These are phyloP conservation scores for Colletotrichum sublineola DNA, from an alignment of 2,329 filamentous ascomycete genomes.

Conservation along the genomic window DNA sequence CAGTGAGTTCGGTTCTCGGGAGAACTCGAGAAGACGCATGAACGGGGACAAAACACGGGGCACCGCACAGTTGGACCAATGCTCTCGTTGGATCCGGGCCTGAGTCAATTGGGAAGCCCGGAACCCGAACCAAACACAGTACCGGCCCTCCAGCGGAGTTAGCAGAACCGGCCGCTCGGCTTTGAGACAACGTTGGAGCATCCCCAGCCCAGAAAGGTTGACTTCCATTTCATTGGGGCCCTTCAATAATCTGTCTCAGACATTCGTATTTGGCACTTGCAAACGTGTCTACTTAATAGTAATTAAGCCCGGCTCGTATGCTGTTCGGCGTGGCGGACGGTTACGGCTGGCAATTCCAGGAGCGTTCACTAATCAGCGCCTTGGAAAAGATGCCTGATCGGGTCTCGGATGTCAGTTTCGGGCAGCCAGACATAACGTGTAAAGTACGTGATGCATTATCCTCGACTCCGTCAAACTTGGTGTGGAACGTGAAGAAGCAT, in stretches of 20 bases:
- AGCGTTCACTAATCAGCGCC: background rate
- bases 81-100: conserved; percentile 3
- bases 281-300: background rate
- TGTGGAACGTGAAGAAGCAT: background rate
- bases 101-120: background rate
- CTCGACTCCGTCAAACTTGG: background rate
- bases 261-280: background rate
- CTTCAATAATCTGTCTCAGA: background rate
- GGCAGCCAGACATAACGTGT: background rate
- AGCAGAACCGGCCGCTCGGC: background rate
- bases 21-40: background rate
- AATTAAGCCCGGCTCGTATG: background rate
- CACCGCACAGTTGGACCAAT: background rate
- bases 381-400: background rate
- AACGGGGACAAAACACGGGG: background rate
- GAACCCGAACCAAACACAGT: conserved; percentile 9
- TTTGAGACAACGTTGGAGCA: conserved; percentile 4
- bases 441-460: background rate
- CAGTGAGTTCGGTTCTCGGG: background rate
- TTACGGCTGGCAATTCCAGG: background rate
- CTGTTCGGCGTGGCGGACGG: background rate
- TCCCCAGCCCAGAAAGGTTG: background rate
- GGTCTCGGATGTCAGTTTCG: background rate
- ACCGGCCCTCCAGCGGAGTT: conserved; percentile 14
- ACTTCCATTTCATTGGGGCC: background rate